Percentiles rank a stretch among this genome's conserved stretches.
These are phyloP conservation scores for Mycothermus thermophilus DNA, from an alignment of 495 filamentous ascomycete genomes.

Conservation along the genomic window DNA sequence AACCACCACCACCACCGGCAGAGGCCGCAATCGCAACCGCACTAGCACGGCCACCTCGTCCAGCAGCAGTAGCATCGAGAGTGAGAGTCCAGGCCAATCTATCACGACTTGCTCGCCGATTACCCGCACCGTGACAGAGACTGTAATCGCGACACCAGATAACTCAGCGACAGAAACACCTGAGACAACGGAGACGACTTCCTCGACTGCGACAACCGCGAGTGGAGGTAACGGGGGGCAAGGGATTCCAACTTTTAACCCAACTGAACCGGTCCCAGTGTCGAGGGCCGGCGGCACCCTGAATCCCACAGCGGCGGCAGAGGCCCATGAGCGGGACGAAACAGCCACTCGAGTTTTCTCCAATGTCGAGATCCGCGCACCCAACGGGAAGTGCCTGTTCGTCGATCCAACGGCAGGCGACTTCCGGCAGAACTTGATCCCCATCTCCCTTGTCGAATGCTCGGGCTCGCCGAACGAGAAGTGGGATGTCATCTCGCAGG, in stretches of 20 bases:
- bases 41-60: constrained; percentile 4
- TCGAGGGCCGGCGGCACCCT: constrained; percentile 36
- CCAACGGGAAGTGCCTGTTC: constrained; percentile 38
- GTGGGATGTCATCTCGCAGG: constrained; percentile 40
- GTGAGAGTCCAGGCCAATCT: constrained; percentile 1
- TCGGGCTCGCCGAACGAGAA: constrained; percentile 35
- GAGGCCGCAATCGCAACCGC: constrained; percentile 1
- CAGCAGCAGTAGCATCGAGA: constrained; percentile 1
- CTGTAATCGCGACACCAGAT: background rate
- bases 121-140: constrained; percentile 11
- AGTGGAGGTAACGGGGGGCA: constrained; percentile 4
- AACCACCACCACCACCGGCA: background rate
- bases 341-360: constrained; percentile 35
- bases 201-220: background rate
- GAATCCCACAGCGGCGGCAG: constrained; percentile 34
- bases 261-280: constrained; percentile 35
- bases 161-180: constrained; percentile 1
- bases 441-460: constrained; percentile 32
- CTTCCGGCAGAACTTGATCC: constrained; percentile 42
- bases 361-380: constrained; percentile 31
- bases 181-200: too few species aligned
- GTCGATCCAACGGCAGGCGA: constrained; percentile 41
- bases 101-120: constrained; percentile 8
- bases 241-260: constrained; percentile 23
- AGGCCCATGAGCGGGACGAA: constrained; percentile 31